Percentiles rank a stretch among this genome's conserved stretches.
These are phyloP conservation scores for Annulohypoxylon truncatum DNA, from an alignment of 2,329 filamentous ascomycete genomes.

Conservation along the genomic window DNA sequence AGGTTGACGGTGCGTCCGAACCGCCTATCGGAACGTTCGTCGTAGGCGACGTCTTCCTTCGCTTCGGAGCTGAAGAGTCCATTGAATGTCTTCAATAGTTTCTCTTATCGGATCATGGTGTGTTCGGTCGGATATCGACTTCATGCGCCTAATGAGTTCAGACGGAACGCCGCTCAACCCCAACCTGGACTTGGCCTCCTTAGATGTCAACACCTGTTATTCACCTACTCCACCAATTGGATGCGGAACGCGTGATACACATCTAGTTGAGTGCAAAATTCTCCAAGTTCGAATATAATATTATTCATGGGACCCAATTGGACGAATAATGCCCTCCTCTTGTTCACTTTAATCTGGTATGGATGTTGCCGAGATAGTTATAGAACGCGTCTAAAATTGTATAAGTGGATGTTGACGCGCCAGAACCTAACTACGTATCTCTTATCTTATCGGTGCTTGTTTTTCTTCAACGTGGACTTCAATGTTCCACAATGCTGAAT, in stretches of 20 bases:
- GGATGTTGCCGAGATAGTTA: slow-evolving; percentile 6
- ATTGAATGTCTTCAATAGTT: slow-evolving; percentile 47
- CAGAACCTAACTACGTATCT: neutral
- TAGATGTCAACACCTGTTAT: slow-evolving; percentile 9
- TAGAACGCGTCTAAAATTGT: slow-evolving; percentile 28
- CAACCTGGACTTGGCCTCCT: neutral
- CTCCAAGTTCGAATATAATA: neutral
- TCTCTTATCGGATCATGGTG: slow-evolving; percentile 25
- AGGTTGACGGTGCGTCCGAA: slow-evolving; percentile 25
- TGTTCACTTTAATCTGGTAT: slow-evolving; percentile 9
- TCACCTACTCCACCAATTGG: slow-evolving; percentile 1
- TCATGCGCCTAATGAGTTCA: slow-evolving; percentile 1
- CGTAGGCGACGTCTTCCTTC: slow-evolving; percentile 71
- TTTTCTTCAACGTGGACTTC: neutral
- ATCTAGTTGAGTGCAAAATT: neutral
- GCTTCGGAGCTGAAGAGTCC: slow-evolving; percentile 71
- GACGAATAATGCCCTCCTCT: neutral
- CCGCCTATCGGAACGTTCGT: slow-evolving; percentile 55
- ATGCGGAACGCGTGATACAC: neutral
- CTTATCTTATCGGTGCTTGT: slow-evolving; percentile 34
- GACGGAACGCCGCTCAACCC: neutral
- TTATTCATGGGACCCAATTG: slow-evolving; percentile 11
- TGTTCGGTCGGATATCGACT: slow-evolving; percentile 6
- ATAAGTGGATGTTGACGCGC: slow-evolving; percentile 31
- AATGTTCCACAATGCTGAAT: neutral